Percentiles rank a stretch among this genome's conserved stretches.
These are phyloP conservation scores for Dysphania ambrosioides DNA, from an alignment of 148 eudicot species.

Conservation along the genomic window DNA sequence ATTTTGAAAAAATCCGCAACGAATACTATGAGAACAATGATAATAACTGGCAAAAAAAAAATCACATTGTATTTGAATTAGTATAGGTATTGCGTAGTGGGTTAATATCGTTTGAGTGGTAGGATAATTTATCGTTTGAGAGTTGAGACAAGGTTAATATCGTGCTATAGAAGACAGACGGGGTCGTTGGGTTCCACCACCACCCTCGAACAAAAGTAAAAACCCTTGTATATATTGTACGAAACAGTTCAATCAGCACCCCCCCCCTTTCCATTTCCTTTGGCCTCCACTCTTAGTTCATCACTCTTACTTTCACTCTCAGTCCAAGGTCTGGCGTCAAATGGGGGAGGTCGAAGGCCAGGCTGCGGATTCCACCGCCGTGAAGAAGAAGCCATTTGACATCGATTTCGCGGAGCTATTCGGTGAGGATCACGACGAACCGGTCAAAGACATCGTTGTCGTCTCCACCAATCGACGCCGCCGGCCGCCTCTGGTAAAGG, in stretches of 20 bases:
- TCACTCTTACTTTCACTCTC: not conserved
- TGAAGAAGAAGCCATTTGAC: conserved; percentile 16
- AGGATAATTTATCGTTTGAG: no score
- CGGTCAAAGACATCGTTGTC: conserved; percentile 27
- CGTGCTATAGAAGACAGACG: no score
- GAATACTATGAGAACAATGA: no score
- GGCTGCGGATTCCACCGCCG: not conserved
- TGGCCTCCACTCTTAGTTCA: not conserved
- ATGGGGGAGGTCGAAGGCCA: conserved; percentile 19
- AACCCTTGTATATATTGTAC: not conserved
- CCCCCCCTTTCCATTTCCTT: conserved; percentile 1
- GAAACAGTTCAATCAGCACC: not conserved
- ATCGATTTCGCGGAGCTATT: conserved; percentile 24
- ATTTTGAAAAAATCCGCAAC: no score
- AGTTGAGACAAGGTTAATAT: no score
- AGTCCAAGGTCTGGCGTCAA: not conserved
- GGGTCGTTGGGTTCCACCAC: not conserved
- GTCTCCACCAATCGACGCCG: conserved; percentile 15
- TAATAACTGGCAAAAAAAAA: no score
- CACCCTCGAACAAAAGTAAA: not conserved
- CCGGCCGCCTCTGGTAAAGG: not conserved
- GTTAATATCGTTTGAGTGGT: no score
- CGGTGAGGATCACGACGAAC: conserved; percentile 15
- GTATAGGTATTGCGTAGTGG: no score
- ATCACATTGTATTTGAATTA: no score